Conservation (phyloP, 73 alveolate species). For the Uronychia setigera region DNA sequence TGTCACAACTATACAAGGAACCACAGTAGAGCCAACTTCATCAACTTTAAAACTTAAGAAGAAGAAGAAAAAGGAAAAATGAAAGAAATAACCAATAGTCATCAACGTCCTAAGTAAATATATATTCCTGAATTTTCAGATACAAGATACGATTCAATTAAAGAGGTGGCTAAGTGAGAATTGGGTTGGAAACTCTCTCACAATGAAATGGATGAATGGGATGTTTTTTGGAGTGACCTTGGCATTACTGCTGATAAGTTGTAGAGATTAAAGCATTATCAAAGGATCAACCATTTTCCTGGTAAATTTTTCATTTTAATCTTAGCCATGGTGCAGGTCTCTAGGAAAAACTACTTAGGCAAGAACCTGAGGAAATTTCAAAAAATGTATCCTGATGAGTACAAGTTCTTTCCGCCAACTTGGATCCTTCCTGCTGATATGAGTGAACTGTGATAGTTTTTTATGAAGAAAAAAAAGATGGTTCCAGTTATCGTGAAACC, state of each 20-base stretch:
- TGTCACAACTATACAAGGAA: background rate
- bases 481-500: slow-evolving; percentile 35
- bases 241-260: slow-evolving; percentile 60
- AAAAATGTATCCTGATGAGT: slow-evolving; percentile 58
- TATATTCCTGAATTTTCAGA: slow-evolving; percentile 2
- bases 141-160: slow-evolving; percentile 51
- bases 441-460: slow-evolving; percentile 41
- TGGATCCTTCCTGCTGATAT: slow-evolving; percentile 65
- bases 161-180: slow-evolving; percentile 56
- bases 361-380: slow-evolving; percentile 57
- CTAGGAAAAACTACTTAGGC: slow-evolving; percentile 59
- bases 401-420: slow-evolving; percentile 55
- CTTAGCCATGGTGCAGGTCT: slow-evolving; percentile 43
- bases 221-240: slow-evolving; percentile 61
- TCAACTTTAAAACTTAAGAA: background rate
- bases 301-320: background rate
- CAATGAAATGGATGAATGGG: slow-evolving; percentile 64
- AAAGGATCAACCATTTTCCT: slow-evolving; percentile 68
- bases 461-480: slow-evolving; percentile 8
- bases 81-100: background rate
- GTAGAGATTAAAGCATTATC: slow-evolving; percentile 54
- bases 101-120: background rate
- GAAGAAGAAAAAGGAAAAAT: background rate
- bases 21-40: background rate
- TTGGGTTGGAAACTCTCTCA: slow-evolving; percentile 44